Evolutionary conservation across 2,329 filamentous ascomycete species (phyloP), one percentile per base, ranked within the genome.

Genomic region (Ceratocystis alfenasii): DNA sequence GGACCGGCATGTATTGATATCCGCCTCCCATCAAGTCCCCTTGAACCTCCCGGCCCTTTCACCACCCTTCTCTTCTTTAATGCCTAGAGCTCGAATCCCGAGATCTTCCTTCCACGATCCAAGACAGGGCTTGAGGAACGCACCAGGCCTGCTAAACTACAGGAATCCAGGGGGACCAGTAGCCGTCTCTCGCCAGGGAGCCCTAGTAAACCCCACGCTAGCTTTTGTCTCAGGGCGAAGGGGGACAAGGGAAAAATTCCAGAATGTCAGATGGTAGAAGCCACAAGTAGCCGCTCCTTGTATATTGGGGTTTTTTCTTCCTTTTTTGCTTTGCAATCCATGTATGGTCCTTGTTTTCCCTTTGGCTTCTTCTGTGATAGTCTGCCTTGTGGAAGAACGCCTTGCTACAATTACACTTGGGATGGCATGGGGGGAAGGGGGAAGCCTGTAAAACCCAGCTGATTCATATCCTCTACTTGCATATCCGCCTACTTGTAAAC

Each of bases 81-180:
- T 57, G 22, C 53, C 53, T 57, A 15, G 8, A 30, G 28, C 4
- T 33, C 22, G 17, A 59, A 59, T 59, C 55, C 7, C 55, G 20
- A 59, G 28, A 59, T 59, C 28, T 36, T 59, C 55, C 48, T 53
- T 53, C 28, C 15, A 59, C 55, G 55, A 59, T 59, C 55, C 55
- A 59, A 36, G 28, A 59, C 28, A 36, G 33, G 55, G 55, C 55
- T 59, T 59, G 28, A 53, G 55, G 55, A 30, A n/a, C 15, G 55
- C 55, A 59, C 20, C 25, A 36, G 8, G 36, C 28, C 12, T n/a
- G 30, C 55, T 59, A 33, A 59, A 36, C 28, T n/a, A 20, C 28
- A 33, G n/a, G 33, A 36, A 59, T 59, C 55, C 36, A 62, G 33
- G 59, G 59, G 59, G 41, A 10, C 2, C 17, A 62, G 59, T 3